Percentiles rank a stretch among this genome's conserved stretches.
These are phyloP conservation scores for Botrytis hyacinthi DNA, from an alignment of 2,329 filamentous ascomycete species.

Conservation along the genomic window DNA sequence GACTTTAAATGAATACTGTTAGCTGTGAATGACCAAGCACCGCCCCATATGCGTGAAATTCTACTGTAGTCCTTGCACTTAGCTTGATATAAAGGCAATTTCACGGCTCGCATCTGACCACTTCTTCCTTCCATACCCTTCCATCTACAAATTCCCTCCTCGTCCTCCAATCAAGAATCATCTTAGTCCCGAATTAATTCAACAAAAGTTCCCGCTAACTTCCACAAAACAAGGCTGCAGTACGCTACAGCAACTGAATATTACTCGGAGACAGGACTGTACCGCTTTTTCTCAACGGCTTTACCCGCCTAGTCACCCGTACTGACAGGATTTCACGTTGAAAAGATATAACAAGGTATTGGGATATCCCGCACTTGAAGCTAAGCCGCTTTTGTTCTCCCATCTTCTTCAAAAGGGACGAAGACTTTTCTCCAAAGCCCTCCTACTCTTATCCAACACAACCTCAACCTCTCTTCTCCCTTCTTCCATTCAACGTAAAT, in stretches of 20 bases:
- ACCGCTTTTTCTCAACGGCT: neutral
- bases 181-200: neutral
- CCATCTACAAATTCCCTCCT: neutral
- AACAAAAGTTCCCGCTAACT: neutral
- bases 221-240: neutral
- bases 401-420: neutral
- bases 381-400: neutral
- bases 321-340: neutral
- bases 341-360: neutral
- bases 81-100: neutral
- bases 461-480: neutral
- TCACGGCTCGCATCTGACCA: neutral
- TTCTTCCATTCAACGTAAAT: neutral
- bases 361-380: neutral
- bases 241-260: neutral
- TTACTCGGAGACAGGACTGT: neutral
- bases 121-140: neutral
- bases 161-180: neutral
- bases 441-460: slow-evolving; percentile 8
- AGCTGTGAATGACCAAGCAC: neutral
- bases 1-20: slow-evolving; percentile 12
- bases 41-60: neutral
- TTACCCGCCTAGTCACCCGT: neutral
- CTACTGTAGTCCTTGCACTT: neutral
- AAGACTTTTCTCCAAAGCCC: neutral